Conservation (phyloP, 2,329 filamentous ascomycete species). For the Paecilomyces dactylethromorphus region DNA sequence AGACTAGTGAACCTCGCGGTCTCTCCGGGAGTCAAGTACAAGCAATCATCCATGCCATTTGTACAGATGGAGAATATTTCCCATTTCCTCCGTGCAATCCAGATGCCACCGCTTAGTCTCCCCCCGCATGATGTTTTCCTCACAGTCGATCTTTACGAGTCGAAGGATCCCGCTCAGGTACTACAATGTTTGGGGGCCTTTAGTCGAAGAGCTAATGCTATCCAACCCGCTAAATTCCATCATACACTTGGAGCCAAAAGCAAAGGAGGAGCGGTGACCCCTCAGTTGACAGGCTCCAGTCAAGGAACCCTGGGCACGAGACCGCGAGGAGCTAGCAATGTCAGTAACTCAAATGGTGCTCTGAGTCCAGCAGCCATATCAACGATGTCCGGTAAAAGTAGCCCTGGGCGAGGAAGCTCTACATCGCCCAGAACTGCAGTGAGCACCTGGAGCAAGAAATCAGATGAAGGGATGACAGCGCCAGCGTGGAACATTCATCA, state of each 20-base stretch:
- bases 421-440: slow-evolving; percentile 46
- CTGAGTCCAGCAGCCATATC: slow-evolving; percentile 36
- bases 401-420: slow-evolving; percentile 40
- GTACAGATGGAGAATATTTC: slow-evolving; percentile 99
- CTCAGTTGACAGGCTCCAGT: slow-evolving; percentile 59
- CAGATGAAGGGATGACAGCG: slow-evolving; percentile 70
- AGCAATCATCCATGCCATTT: slow-evolving; percentile 90
- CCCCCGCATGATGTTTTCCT: slow-evolving; percentile 93
- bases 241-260: slow-evolving; percentile 61
- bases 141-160: slow-evolving; percentile 92
- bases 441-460: slow-evolving; percentile 85
- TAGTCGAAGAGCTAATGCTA: slow-evolving; percentile 72
- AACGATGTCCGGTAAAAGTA: slow-evolving; percentile 44
- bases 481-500: slow-evolving; percentile 98
- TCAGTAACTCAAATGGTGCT: slow-evolving; percentile 31
- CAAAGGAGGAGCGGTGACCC: slow-evolving; percentile 54
- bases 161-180: slow-evolving; percentile 93
- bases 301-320: slow-evolving; percentile 36
- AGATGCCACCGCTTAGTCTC: slow-evolving; percentile 75
- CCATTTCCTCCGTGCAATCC: slow-evolving; percentile 85
- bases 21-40: slow-evolving; percentile 77
- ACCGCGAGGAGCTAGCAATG: slow-evolving; percentile 48
- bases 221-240: slow-evolving; percentile 69
- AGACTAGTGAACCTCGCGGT: slow-evolving; percentile 79
- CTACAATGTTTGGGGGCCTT: slow-evolving; percentile 88